Base-by-base conservation (phyloP, 139 green algal species). In the Asterochloris sp. region DNA sequence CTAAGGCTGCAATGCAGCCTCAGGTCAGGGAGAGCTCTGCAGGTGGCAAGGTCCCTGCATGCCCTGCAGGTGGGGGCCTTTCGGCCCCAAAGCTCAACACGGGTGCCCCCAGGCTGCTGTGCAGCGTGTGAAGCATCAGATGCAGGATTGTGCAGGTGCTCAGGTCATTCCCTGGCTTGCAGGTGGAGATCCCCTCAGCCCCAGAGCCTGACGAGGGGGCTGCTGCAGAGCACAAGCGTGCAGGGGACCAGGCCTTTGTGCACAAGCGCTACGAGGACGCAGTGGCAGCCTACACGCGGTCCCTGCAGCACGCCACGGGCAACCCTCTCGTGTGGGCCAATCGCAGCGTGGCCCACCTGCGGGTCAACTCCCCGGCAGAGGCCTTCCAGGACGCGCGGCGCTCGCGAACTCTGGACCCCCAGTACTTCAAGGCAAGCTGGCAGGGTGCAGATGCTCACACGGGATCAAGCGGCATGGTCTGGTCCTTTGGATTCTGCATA, bases 321-420 rank as follows among this genome's bases (percentile, higher is more conserved):
- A 69, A 82, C 62, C 78, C 76, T n/a, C 9, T 78, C 24, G 63
- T 90, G 67, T 91, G 88, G 88, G 85, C 83, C 74, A 90, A 91
- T 54, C 83, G 88, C 13, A 79, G 81, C 62, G 88, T 86, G 13
- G 84, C 85, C 62, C 61, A 60, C 69, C 77, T 91, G n/a, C 61
- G 78, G 24, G 26, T 85, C 69, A 79, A 76, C 13, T 29, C 79
- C 12, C 14, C 16, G 6, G 68, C 85, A 19, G 69, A 78, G 64
- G 88, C 88, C 47, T 78, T 90, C 62, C 38, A 85, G 74, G 88
- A 90, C 60, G 88, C 88, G 19, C 79, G 83, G 15, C 28, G 80
- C 13, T 80, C 88, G 4, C 69, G 88, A 16, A 74, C 73, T 2
- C 11, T 90, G 0, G 80, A 90, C 73, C 73, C 83, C 0, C 61